Percentiles rank a stretch among this genome's conserved stretches.
Conservation (phyloP, 495 filamentous ascomycete species). For the Letharia lupina region DNA sequence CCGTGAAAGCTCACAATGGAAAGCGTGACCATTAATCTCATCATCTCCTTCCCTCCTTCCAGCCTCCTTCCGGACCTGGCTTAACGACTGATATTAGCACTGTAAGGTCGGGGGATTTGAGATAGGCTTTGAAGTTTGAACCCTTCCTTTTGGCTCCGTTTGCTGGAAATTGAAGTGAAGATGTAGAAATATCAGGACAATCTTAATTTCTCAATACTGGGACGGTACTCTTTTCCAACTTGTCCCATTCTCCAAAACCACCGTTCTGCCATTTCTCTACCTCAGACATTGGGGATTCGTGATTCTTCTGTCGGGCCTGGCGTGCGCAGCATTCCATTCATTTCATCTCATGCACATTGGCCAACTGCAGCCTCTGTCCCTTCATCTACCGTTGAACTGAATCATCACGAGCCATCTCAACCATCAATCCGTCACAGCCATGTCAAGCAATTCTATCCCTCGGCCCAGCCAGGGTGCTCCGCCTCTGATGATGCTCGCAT, state of each 20-base stretch:
- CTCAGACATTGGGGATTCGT: neutral
- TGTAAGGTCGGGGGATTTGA: too few species aligned
- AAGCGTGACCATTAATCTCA: neutral
- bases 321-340: neutral
- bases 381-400: neutral
- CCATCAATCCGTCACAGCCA: neutral
- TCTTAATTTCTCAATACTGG: neutral
- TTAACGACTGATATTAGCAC: neutral
- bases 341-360: neutral
- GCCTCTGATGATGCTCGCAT: neutral
- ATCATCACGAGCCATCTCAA: neutral
- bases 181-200: neutral
- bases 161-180: neutral
- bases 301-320: neutral
- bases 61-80: neutral
- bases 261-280: neutral
- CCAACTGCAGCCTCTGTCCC: neutral
- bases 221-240: neutral
- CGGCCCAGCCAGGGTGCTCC: neutral
- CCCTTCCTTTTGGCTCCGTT: neutral
- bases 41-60: neutral
- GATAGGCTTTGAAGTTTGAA: neutral
- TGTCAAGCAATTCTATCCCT: neutral
- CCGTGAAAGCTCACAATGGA: neutral
- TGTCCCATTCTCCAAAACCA: neutral